phyloP scores from a whole-genome alignment of 352 stramenopile genomes.

The Globisporangium iwayamae region DNA sequence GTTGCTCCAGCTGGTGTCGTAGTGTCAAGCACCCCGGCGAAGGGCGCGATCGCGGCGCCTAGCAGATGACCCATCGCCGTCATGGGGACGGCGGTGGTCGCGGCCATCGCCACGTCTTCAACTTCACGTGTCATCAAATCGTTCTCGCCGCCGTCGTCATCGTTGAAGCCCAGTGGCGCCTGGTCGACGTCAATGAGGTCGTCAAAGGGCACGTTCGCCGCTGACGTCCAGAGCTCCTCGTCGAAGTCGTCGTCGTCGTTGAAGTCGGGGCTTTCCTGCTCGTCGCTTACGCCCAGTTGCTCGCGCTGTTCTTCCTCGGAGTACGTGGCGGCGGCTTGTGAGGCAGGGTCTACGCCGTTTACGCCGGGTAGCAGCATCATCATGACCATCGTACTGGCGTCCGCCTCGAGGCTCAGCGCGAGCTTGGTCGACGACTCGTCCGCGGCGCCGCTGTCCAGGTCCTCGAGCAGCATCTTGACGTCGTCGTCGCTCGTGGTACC shows the following conservation, averaged over 20 bases:
- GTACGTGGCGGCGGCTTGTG: background rate
- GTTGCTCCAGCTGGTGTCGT: background rate
- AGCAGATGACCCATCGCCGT: background rate
- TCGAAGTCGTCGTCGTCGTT: conserved; percentile 19
- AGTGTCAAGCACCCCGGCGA: background rate
- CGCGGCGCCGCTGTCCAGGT: conserved; percentile 4
- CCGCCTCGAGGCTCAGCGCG: conserved; percentile 16
- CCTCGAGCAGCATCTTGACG: conserved; percentile 13
- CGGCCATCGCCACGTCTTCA: background rate
- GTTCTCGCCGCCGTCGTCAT: background rate
- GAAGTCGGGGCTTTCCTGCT: conserved; percentile 12
- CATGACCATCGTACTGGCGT: conserved; percentile 14
- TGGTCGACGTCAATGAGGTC: conserved; percentile 19
- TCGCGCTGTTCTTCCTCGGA: conserved; percentile 19
- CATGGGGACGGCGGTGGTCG: background rate
- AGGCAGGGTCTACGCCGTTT: background rate
- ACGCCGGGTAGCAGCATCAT: conserved; percentile 15
- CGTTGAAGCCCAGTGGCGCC: conserved; percentile 10
- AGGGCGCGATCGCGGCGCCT: background rate
- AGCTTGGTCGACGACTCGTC: background rate
- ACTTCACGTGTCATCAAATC: background rate
- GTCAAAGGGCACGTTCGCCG: conserved; percentile 12
- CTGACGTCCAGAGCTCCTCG: conserved; percentile 14
- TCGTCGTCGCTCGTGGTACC: conserved; percentile 2
- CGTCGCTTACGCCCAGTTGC: conserved; percentile 2